Evolutionary conservation across 495 filamentous ascomycete genomes (phyloP), one percentile per base, ranked within the genome.

Genomic region (Parathielavia appendiculata): DNA sequence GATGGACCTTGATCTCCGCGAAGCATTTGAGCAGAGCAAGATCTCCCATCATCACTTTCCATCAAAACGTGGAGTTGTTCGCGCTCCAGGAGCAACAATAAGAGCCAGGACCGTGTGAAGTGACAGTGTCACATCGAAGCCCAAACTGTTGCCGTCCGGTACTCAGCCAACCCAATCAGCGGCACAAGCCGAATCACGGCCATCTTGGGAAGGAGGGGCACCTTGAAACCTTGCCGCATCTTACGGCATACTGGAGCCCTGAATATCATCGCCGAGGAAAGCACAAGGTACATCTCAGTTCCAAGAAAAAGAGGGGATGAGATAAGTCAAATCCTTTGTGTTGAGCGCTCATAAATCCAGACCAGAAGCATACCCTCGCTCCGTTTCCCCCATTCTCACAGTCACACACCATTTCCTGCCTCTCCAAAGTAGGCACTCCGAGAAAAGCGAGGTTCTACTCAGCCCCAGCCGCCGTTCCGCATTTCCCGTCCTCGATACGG

Each of bases 381-480:
- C 50, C 20, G 9, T 11, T n/a, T 40, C 36, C 32, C 32, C 32
- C 32, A 34, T 30, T 52, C 23, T 11, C 36, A 40, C 38, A 16
- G 17, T 8, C 43, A 10, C 20, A 23, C 43, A 45, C 43, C 19
- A 5, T 20, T 52, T 40, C 20, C 36, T 30, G 13, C 6, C 36
- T 41, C 51, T 53, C 51, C 36, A 38, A 53, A 53, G 43, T 30
- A 53, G 51, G 51, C 5, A 30, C 51, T 51, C 48, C 48, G 51
- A n/a, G 20, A 39, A n/a, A 39, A 30, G 34, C 50, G 50, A 52
- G 22, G 34, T 38, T 16, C 23, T 22, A 52, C 38, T 53, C 56
- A 47, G 56, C 49, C 49, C 46, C 56, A 51, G 39, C 56, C 56
- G 56, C 49, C 32, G 19, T 23, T n/a, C 43, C 40, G 48, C 56